Evolutionary conservation across 768 basidiomycete genomes (phyloP).

Genomic region (Auriscalpium microsporum): DNA sequence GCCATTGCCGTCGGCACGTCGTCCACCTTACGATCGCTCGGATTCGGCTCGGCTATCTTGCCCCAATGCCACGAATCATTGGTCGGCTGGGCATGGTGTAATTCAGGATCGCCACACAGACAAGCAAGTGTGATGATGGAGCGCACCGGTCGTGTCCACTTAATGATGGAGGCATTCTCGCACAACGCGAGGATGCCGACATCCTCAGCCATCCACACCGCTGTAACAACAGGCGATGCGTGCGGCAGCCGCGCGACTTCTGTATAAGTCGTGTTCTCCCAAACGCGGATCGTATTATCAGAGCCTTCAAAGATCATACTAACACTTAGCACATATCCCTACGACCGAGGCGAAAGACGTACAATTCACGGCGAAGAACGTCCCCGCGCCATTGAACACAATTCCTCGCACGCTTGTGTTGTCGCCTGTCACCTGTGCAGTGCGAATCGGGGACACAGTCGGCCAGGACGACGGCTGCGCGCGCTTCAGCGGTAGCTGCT

Average conservation of each 20-base stretch:
- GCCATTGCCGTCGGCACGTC: conserved; percentile 16
- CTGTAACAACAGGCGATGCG: conserved; percentile 37
- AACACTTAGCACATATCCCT: not conserved
- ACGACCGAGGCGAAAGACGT: conserved; percentile 19
- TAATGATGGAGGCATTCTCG: conserved; percentile 46
- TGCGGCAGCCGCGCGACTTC: conserved; percentile 54
- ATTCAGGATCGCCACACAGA: not conserved
- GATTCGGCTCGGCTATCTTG: conserved; percentile 5
- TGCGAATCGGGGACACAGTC: conserved; percentile 30
- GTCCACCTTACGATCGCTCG: not conserved
- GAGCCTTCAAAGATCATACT: conserved; percentile 28
- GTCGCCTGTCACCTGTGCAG: conserved; percentile 35
- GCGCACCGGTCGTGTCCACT: conserved; percentile 53
- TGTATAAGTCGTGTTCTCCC: conserved; percentile 36
- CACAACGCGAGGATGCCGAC: conserved; percentile 18
- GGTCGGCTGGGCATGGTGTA: not conserved
- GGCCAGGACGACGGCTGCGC: conserved; percentile 41
- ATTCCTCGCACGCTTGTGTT: conserved; percentile 41
- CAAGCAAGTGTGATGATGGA: not conserved
- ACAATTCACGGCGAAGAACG: conserved; percentile 51
- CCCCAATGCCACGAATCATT: conserved; percentile 13
- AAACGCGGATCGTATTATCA: conserved; percentile 52
- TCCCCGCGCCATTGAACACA: conserved; percentile 45
- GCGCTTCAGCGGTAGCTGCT: conserved; percentile 15
- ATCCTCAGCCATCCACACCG: conserved; percentile 43